phyloP scores from a whole-genome alignment of 306 rosid genomes.

The Quercus gilva region DNA sequence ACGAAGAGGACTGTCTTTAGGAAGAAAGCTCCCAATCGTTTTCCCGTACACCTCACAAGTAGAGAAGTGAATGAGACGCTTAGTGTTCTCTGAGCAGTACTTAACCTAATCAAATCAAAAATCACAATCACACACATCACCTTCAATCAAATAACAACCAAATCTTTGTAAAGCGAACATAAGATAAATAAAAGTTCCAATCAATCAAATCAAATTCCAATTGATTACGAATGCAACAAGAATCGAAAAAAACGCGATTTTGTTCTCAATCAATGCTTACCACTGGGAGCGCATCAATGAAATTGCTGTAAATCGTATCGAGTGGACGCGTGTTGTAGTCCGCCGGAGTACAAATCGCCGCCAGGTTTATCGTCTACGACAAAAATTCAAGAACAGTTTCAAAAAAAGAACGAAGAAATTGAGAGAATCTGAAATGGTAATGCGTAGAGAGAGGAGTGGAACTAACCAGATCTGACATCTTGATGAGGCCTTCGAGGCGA shows the following conservation, averaged over 20 bases:
- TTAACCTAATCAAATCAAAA: slow-evolving; percentile 54
- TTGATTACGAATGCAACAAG: neutral
- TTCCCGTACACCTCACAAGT: slow-evolving; percentile 97
- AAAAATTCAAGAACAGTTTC: neutral
- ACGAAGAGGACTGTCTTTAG: slow-evolving; percentile 89
- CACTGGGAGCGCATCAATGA: slow-evolving; percentile 93
- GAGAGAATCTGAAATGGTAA: neutral
- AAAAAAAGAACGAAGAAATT: neutral
- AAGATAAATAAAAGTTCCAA: neutral
- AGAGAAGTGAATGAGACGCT: slow-evolving; percentile 89
- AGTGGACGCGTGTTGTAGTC: slow-evolving; percentile 93
- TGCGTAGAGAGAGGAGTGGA: neutral
- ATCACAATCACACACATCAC: slow-evolving; percentile 32
- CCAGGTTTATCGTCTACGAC: slow-evolving; percentile 77
- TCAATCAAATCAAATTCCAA: neutral
- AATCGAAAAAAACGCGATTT: neutral
- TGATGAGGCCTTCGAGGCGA: slow-evolving; percentile 83
- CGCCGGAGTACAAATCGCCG: slow-evolving; percentile 95
- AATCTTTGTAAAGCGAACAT: neutral
- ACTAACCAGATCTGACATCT: slow-evolving; percentile 97
- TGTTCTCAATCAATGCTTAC: slow-evolving; percentile 31
- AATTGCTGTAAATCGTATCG: slow-evolving; percentile 91
- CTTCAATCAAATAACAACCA: slow-evolving; percentile 20
- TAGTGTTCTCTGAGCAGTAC: slow-evolving; percentile 85
- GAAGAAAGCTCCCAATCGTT: slow-evolving; percentile 90